These are phyloP conservation scores for Fusarium scirpi DNA, from an alignment of 2,329 filamentous ascomycete species.

Conservation along the genomic window DNA sequence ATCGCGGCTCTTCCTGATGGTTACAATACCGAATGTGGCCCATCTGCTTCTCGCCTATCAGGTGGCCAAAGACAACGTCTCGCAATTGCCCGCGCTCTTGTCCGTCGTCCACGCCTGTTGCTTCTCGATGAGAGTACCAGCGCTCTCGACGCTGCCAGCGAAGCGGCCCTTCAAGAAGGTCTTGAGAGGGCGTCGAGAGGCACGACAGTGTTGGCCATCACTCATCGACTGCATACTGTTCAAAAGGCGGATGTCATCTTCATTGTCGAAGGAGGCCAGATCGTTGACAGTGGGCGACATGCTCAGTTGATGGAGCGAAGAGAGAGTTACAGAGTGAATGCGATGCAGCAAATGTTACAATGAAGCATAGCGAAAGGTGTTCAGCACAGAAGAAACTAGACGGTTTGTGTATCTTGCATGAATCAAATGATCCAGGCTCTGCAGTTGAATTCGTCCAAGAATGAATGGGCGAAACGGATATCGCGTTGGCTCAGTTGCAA, in stretches of 20 bases:
- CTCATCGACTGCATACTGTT: constrained; percentile 68
- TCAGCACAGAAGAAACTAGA: background rate
- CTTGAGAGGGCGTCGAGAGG: constrained; percentile 67
- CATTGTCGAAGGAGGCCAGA: constrained; percentile 64
- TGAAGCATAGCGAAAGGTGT: background rate
- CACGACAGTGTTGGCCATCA: constrained; percentile 70
- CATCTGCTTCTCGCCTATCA: constrained; percentile 79
- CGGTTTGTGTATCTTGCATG: background rate
- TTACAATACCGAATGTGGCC: constrained; percentile 74
- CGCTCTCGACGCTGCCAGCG: constrained; percentile 78
- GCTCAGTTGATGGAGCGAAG: constrained; percentile 64
- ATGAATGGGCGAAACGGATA: no score
- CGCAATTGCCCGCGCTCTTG: constrained; percentile 80
- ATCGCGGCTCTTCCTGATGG: constrained; percentile 72
- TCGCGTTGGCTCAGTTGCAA: no score
- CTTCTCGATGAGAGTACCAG: constrained; percentile 86
- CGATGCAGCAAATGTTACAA: constrained; percentile 62
- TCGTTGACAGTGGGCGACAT: constrained; percentile 65
- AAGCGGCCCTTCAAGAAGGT: constrained; percentile 73
- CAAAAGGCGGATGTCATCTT: constrained; percentile 67
- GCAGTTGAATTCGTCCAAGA: no score
- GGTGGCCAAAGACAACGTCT: constrained; percentile 84
- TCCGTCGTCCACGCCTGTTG: constrained; percentile 77
- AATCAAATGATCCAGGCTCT: background rate
- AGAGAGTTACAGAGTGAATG: constrained; percentile 65